A percentile compares a stretch with the other conserved stretches of the same genome.
phyloP scores from a whole-genome alignment of 140 eudicot genomes.

The Eryngium alpinum region DNA sequence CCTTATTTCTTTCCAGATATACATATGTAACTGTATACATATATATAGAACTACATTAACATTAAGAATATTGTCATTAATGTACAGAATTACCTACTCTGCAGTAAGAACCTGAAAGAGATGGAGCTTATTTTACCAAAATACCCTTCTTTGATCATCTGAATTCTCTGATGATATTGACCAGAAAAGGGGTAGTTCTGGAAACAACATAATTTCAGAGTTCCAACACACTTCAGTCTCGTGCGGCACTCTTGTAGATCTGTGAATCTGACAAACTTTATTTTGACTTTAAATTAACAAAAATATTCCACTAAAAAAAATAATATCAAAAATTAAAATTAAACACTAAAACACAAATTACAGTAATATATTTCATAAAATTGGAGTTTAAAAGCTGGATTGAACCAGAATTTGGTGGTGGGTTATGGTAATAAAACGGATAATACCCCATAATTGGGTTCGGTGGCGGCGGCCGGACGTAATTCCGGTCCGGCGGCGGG shows the following conservation, averaged over 20 bases:
- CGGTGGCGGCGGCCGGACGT: constrained; percentile 65
- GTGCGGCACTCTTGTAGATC: constrained; percentile 26
- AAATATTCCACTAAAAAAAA: constrained; percentile 5
- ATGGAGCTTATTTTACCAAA: not conserved
- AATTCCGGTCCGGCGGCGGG: constrained; percentile 11
- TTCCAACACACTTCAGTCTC: not conserved
- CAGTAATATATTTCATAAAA: constrained; percentile 1
- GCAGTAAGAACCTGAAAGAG: not conserved
- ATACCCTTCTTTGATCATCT: not conserved
- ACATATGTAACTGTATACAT: too few relatives aligned
- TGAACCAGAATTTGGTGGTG: constrained; percentile 41
- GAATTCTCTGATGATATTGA: too few relatives aligned
- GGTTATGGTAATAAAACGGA: constrained; percentile 60
- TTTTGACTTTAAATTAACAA: not conserved
- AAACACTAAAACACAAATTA: constrained; percentile 7
- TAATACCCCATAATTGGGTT: constrained; percentile 84
- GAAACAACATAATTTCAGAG: not conserved
- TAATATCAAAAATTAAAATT: not conserved
- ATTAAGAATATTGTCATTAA: not conserved
- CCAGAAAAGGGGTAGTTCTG: not conserved
- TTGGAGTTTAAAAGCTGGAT: constrained; percentile 23
- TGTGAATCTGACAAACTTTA: constrained; percentile 37
- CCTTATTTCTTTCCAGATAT: too few relatives aligned
- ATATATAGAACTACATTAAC: too few relatives aligned
- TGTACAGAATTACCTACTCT: constrained; percentile 3